Conservation (phyloP, 805 yeast genomes). For the Soucietia sequanensis region DNA sequence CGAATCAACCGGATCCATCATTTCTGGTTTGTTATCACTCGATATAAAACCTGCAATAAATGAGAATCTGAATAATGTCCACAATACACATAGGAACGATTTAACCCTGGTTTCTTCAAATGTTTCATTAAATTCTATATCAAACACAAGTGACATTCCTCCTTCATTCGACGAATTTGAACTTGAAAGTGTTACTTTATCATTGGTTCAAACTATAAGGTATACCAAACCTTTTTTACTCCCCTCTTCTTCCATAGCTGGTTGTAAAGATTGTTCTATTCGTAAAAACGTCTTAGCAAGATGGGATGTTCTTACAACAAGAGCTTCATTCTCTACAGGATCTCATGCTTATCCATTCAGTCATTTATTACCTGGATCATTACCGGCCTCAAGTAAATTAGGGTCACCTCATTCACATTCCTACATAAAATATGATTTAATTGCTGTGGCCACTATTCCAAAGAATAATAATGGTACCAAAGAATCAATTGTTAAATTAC, state of each 20-base stretch:
- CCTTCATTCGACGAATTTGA: constrained; percentile 43
- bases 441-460: constrained; percentile 50
- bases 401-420: constrained; percentile 51
- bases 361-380: constrained; percentile 79
- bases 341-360: constrained; percentile 90
- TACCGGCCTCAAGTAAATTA: constrained; percentile 76
- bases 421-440: constrained; percentile 67
- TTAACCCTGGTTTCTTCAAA: constrained; percentile 12
- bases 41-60: constrained; percentile 13
- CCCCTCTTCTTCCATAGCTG: constrained; percentile 43
- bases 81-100: constrained; percentile 8
- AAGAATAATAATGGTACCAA: constrained; percentile 19
- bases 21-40: constrained; percentile 74
- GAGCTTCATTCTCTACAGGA: constrained; percentile 60
- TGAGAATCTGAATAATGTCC: too few relatives aligned
- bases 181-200: constrained; percentile 58
- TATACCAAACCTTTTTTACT: constrained; percentile 67
- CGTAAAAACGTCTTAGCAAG: constrained; percentile 65
- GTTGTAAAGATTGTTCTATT: constrained; percentile 59
- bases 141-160: constrained; percentile 15
- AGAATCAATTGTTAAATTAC: constrained; percentile 47
- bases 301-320: constrained; percentile 78
- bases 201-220: constrained; percentile 68
- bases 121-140: constrained; percentile 12
- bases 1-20: constrained; percentile 81